These are phyloP conservation scores for Blastocrithidia nonstop DNA, from an alignment of 208 protist genomes.

Conservation along the genomic window DNA sequence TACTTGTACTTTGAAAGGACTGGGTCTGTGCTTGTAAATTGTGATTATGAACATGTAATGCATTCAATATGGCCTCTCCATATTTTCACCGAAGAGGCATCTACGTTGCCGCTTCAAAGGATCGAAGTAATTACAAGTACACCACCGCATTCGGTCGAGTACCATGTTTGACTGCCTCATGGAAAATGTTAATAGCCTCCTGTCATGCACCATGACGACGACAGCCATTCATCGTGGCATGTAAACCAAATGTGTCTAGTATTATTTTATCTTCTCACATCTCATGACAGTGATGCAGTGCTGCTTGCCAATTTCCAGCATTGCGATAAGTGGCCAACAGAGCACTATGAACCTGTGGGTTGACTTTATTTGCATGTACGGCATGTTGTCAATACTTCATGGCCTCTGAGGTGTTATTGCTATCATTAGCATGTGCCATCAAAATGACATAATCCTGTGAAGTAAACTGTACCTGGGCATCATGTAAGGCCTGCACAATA, in stretches of 20 bases:
- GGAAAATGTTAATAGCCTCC: constrained; percentile 32
- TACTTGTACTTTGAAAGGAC: too few species aligned
- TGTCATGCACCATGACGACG: constrained; percentile 40
- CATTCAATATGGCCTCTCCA: constrained; percentile 28
- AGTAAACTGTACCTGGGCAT: constrained; percentile 19
- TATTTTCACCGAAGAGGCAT: constrained; percentile 32
- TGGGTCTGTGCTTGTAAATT: too few species aligned
- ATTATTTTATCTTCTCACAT: constrained; percentile 51
- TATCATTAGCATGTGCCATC: constrained; percentile 79
- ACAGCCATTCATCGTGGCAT: constrained; percentile 74
- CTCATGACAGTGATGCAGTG: constrained; percentile 40
- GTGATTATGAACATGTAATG: too few species aligned
- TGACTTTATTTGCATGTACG: constrained; percentile 29
- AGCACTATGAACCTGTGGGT: constrained; percentile 33
- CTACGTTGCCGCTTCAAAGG: constrained; percentile 18
- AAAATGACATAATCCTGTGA: constrained; percentile 61
- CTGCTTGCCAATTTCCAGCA: constrained; percentile 42
- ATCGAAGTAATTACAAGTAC: constrained; percentile 69
- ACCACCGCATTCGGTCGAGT: constrained; percentile 47
- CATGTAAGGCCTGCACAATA: constrained; percentile 23
- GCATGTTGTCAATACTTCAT: constrained; percentile 54
- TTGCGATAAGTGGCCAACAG: constrained; percentile 51
- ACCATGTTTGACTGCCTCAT: constrained; percentile 26
- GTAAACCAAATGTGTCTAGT: constrained; percentile 42
- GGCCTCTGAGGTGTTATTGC: constrained; percentile 26